Base-by-base conservation (phyloP, 2,329 filamentous ascomycete species). In the Claviceps monticola region DNA sequence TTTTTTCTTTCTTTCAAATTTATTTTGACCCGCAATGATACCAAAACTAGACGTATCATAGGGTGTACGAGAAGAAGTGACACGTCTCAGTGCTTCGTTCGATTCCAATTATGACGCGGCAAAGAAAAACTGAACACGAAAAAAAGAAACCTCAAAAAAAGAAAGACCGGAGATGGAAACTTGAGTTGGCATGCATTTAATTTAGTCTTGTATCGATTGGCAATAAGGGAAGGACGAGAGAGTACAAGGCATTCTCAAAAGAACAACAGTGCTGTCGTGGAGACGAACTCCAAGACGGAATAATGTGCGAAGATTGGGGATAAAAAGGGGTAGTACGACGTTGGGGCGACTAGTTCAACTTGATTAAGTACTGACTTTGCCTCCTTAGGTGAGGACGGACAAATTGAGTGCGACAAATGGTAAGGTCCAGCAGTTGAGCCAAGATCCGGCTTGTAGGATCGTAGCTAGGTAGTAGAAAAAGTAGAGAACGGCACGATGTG, bases 11-110 rank as follows among this genome's bases (percentile, higher is more conserved):
- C 9, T 4, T 16, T 36, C 3, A 21, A 19, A 9, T 21, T 11
- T 36, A 13, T 54, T 51, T 52, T 54, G 56, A 51, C 41, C 48
- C 53, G 55, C 59, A 59, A 51, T 58, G 58, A 60, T 60, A 60
- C 57, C 58, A 59, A 57, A 36, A 52, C 51, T 56, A 60, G 58
- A 60, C 46, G 46, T 53, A 56, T 53, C 55, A 50, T 54, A 29
- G 39, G 48, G 37, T 48, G 48, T 16, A 54, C 48, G 36, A n/a
- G 43, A 42, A 34, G 41, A 42, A 34, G 41, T 43, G 48, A 29
- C 17, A 46, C 50, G 48, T 39, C 49, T 56, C 50, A n/a, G 26
- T 5, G 38, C 38, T 26, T 17, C 42, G 46, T 38, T 17, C 19
- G 26, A 39, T 49, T 43, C 42, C 43, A 43, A 7, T 39, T 34